Evolutionary conservation across 306 rosid species (phyloP), one percentile per base, ranked within the genome.

Genomic region (Carpinus fangiana): DNA sequence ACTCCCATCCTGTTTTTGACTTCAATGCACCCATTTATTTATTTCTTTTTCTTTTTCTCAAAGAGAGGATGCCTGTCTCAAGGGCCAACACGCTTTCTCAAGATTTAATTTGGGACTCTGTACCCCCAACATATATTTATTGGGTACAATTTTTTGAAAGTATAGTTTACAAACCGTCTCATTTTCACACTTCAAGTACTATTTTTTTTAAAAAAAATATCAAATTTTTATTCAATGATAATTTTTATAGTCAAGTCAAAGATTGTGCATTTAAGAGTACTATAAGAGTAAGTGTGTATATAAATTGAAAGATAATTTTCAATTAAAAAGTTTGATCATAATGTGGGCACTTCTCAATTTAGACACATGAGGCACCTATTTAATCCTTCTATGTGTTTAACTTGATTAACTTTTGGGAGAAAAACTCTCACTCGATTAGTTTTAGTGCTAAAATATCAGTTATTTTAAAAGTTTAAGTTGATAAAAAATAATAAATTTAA

Each of bases 21-120:
- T 86, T 90, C 55, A 92, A 85, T 83, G 95, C 81, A 78, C 73
- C 59, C 41, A 43, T 57, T 70, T 82, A 72, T 69, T 50, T 70
- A 3, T 83, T 72, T n/a, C n/a, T 64, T 53, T 71, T 8, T 5
- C 51, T 73, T 28, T 20, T 36, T 4, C 23, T 41, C 79, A 76
- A 72, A 81, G 60, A 56, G 79, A 26, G 84, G 86, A 85, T 89
- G 88, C 90, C 88, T 80, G 83, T 82, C 87, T 80, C 76, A 26
- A 62, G 66, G 85, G 78, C 84, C 89, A 80, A 83, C 91, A 66
- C 88, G 84, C 82, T 84, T 86, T 82, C 89, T 84, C 86, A 69
- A 69, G 82, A 80, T 81, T n/a, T n/a, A n/a, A n/a, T n/a, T 79
- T 60, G 75, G 84, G 80, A 70, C 76, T 76, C 79, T 53, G 47